Evolutionary conservation across 164 flowering plant genomes (phyloP), one percentile per base, ranked within the genome.

Genomic region (Brasenia schreberi): DNA sequence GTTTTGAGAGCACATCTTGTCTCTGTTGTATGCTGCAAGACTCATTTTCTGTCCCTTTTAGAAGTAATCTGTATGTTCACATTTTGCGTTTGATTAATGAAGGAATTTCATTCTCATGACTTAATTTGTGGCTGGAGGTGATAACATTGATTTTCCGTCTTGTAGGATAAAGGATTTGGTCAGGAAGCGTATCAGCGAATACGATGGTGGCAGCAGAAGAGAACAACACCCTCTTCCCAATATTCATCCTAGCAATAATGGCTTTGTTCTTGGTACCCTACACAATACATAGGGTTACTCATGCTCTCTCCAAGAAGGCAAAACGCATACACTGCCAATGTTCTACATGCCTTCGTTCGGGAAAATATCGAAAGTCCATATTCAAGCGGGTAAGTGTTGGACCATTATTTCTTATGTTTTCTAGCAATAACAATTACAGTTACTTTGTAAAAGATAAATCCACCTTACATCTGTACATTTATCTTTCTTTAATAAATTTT

Each of bases 181-280:
- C 12, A 45, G 53, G 12, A 45, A 45, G 63, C 1, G 63, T 60
- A 43, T 42, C 59, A 44, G 5, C 18, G 27, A 23, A 23, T 23
- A 23, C 27, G 60, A 94, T 94, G 99, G 96, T 87, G 68, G 82
- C 93, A 39, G 79, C 94, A 18, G 96, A 87, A 67, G 99, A 94
- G 75, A 91, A 78, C 69, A 88, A 85, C 71, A 77, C 93, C 3
- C 75, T 94, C 43, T 94, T 94, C 69, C 97, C 97, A 43, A 91
- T 94, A 60, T 94, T 94, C 66, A 84, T 94, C 43, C 81, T 94
- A 79, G 87, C 99, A 0, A 84, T 89, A 73, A 88, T 94, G 88
- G 97, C 97, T n/a, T 72, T 91, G 73, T 90, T 95, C 63, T 73
- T 94, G 42, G 96, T 94, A 70, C 99, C 97, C 68, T 94, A 91